Percentiles rank a stretch among this genome's conserved stretches.
phyloP scores from a whole-genome alignment of 2,329 filamentous ascomycete genomes.

The Cordyceps sp. region DNA sequence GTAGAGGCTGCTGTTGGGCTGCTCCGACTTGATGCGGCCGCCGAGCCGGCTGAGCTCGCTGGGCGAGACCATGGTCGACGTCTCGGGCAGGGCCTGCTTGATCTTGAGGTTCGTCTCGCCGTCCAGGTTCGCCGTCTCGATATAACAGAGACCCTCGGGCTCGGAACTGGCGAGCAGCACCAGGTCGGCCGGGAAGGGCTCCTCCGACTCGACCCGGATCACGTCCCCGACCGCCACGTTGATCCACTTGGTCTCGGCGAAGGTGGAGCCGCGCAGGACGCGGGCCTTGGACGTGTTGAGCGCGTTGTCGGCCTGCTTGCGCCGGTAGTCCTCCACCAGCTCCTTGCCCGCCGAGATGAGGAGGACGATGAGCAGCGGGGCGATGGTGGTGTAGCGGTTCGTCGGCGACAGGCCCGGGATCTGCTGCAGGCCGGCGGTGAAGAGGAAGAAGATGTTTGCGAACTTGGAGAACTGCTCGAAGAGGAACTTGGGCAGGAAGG shows the following conservation, averaged over 20 bases:
- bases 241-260: constrained; percentile 83
- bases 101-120: constrained; percentile 98
- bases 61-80: constrained; percentile 69
- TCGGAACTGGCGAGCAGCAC: constrained; percentile 89
- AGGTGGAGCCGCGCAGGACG: constrained; percentile 68
- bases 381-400: constrained; percentile 91
- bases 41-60: constrained; percentile 72
- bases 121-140: constrained; percentile 94
- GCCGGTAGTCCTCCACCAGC: constrained; percentile 79
- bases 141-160: constrained; percentile 94
- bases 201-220: constrained; percentile 81
- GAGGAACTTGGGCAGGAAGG: constrained; percentile 91
- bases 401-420: constrained; percentile 91
- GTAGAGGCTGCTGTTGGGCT: constrained; percentile 95
- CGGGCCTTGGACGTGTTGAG: constrained; percentile 78
- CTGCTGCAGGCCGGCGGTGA: constrained; percentile 86
- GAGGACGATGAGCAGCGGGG: constrained; percentile 77
- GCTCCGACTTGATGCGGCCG: constrained; percentile 80
- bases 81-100: constrained; percentile 93
- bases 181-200: constrained; percentile 86
- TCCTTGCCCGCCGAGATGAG: constrained; percentile 94
- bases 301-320: constrained; percentile 70
- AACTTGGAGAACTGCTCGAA: constrained; percentile 99
- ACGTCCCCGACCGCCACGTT: constrained; percentile 88
- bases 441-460: constrained; percentile 98